Evolutionary conservation across 164 flowering plant genomes (phyloP).

Genomic region (Aristolochia californica): DNA sequence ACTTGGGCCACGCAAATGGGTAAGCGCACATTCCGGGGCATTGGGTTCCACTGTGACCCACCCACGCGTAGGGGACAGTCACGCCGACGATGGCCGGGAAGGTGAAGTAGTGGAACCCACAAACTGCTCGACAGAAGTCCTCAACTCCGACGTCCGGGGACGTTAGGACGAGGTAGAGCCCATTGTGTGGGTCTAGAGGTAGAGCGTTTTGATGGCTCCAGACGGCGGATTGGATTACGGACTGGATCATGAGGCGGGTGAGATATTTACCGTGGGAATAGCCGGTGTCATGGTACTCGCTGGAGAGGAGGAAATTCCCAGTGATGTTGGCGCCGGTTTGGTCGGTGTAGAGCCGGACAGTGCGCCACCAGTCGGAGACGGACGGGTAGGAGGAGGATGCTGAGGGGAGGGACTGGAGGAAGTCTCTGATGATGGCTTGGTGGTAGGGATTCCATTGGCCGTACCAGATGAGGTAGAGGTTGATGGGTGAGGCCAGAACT

Average conservation of each 20-base stretch:
- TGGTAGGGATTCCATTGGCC: constrained; percentile 50
- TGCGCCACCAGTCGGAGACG: constrained; percentile 58
- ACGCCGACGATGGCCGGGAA: constrained; percentile 41
- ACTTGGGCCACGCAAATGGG: constrained; percentile 46
- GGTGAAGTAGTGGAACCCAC: constrained; percentile 70
- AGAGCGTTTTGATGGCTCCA: constrained; percentile 11
- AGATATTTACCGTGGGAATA: constrained; percentile 50
- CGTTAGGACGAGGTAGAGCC: constrained; percentile 51
- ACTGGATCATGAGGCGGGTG: constrained; percentile 39
- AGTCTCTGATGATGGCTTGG: constrained; percentile 44
- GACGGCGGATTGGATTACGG: constrained; percentile 33
- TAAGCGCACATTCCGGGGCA: constrained; percentile 64
- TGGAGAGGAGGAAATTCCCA: constrained; percentile 23
- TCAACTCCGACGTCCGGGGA: constrained; percentile 46
- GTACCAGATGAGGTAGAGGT: constrained; percentile 59
- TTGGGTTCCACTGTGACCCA: constrained; percentile 48
- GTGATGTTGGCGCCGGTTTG: constrained; percentile 58
- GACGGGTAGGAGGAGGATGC: constrained; percentile 21
- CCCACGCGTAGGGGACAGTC: constrained; percentile 61
- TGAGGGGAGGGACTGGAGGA: constrained; percentile 43
- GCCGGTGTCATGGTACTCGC: constrained; percentile 27
- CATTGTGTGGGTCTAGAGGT: constrained; percentile 35
- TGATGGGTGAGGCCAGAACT: constrained; percentile 41
- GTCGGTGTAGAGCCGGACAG: constrained; percentile 54
- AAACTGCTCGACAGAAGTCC: constrained; percentile 55